Percentiles rank a stretch among this genome's conserved stretches.
These are phyloP conservation scores for Actinidia arguta DNA, from an alignment of 179 eudicot species.

Conservation along the genomic window DNA sequence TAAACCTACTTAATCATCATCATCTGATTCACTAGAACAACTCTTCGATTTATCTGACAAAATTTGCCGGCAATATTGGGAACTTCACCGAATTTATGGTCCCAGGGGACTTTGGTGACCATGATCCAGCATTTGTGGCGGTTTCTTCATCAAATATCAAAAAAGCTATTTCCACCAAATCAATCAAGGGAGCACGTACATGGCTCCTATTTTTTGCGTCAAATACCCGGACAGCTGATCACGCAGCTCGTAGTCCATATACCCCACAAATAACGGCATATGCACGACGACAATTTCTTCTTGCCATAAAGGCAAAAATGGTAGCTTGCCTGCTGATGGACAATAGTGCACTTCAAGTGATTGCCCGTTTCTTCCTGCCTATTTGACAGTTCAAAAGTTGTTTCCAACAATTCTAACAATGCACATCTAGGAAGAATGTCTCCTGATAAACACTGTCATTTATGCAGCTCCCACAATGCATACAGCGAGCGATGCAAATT, in stretches of 20 bases:
- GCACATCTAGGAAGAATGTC: slow-evolving; percentile 47
- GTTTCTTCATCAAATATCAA: no score
- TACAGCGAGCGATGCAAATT: slow-evolving; percentile 55
- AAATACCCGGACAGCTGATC: not conserved
- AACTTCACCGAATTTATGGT: no score
- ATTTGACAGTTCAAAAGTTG: slow-evolving; percentile 24
- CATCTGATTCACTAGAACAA: no score
- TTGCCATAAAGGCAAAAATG: slow-evolving; percentile 37
- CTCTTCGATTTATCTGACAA: no score
- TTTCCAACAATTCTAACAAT: slow-evolving; percentile 46
- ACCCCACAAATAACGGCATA: not conserved
- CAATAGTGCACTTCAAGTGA: slow-evolving; percentile 2
- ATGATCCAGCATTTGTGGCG: no score
- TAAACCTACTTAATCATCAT: no score
- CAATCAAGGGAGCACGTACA: not conserved
- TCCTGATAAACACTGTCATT: slow-evolving; percentile 44
- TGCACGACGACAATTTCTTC: slow-evolving; percentile 3
- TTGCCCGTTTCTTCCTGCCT: slow-evolving; percentile 23
- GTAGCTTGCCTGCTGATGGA: slow-evolving; percentile 23
- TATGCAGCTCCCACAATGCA: slow-evolving; percentile 57
- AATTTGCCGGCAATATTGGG: no score
- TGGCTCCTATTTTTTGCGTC: not conserved
- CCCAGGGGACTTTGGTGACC: no score
- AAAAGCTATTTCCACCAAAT: not conserved
- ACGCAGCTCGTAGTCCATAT: not conserved